Evolutionary conservation across 2,329 filamentous ascomycete genomes (phyloP).

Genomic region (Pyrenophora graminea): DNA sequence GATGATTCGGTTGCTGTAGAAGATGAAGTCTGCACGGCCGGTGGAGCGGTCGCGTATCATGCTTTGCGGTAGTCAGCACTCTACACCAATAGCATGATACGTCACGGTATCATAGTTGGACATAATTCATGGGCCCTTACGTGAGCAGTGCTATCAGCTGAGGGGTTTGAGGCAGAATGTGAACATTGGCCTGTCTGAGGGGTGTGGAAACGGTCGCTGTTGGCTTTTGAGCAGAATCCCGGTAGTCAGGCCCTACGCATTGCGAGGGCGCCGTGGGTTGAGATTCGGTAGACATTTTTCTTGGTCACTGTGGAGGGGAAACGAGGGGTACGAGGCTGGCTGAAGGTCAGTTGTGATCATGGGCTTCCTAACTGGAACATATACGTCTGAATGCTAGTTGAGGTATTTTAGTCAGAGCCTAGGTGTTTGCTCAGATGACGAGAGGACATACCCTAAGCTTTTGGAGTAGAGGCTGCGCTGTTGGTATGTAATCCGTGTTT

Average conservation of each 20-base stretch:
- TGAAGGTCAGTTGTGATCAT: constrained; percentile 3
- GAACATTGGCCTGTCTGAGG: constrained; percentile 82
- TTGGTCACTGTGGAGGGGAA: not conserved
- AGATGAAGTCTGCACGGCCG: constrained; percentile 93
- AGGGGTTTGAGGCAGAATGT: constrained; percentile 87
- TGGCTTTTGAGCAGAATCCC: constrained; percentile 75
- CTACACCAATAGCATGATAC: too few relatives aligned
- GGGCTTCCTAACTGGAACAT: not conserved
- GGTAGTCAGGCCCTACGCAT: constrained; percentile 80
- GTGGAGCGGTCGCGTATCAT: constrained; percentile 95
- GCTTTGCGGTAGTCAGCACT: constrained; percentile 52
- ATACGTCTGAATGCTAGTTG: not conserved
- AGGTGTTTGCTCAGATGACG: not conserved
- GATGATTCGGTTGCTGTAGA: constrained; percentile 98
- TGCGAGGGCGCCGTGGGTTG: constrained; percentile 53
- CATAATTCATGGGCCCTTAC: constrained; percentile 62
- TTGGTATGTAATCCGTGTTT: constrained; percentile 9
- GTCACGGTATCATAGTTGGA: not conserved
- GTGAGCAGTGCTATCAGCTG: constrained; percentile 97
- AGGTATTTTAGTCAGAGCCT: not conserved
- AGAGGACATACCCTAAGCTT: constrained; percentile 3
- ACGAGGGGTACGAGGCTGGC: constrained; percentile 11
- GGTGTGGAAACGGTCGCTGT: constrained; percentile 85
- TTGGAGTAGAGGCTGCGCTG: constrained; percentile 2
- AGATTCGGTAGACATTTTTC: constrained; percentile 33